Conservation (phyloP, 192 early-diverging fungal genomes). For the Coemansia sp. region DNA sequence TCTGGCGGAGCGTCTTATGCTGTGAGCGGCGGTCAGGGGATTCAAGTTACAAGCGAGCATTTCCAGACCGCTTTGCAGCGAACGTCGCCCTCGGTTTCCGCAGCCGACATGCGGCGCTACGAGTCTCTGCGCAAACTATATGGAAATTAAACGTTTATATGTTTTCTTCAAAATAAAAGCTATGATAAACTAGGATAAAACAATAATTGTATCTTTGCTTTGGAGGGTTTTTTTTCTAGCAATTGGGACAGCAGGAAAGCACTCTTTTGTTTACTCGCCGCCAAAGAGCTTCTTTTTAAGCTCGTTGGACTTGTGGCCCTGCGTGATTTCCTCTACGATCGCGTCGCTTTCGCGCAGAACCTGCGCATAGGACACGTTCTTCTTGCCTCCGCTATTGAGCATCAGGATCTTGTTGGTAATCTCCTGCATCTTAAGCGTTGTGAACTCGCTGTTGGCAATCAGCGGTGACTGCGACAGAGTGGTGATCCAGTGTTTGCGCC, state of each 20-base stretch:
- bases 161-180: neutral
- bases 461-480: constrained; percentile 92
- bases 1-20: constrained; percentile 14
- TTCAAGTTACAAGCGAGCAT: constrained; percentile 49
- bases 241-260: no score
- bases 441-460: constrained; percentile 64
- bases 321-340: constrained; percentile 40
- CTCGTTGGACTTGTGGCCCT: constrained; percentile 42
- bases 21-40: constrained; percentile 14
- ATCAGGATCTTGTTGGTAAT: constrained; percentile 39
- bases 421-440: constrained; percentile 46
- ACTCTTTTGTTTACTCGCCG: neutral
- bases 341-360: constrained; percentile 45
- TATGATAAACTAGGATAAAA: no score
- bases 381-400: constrained; percentile 26
- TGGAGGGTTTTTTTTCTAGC: no score
- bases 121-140: constrained; percentile 48
- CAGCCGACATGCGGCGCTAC: constrained; percentile 53
- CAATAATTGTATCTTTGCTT: no score
- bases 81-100: constrained; percentile 78
- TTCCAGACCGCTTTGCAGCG: constrained; percentile 83
- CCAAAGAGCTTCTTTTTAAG: constrained; percentile 48
- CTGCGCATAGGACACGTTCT: constrained; percentile 28
- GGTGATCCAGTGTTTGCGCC: constrained; percentile 99
- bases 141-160: constrained; percentile 22